Conservation (phyloP, 805 yeast species). For the Pichia paraexigua region DNA sequence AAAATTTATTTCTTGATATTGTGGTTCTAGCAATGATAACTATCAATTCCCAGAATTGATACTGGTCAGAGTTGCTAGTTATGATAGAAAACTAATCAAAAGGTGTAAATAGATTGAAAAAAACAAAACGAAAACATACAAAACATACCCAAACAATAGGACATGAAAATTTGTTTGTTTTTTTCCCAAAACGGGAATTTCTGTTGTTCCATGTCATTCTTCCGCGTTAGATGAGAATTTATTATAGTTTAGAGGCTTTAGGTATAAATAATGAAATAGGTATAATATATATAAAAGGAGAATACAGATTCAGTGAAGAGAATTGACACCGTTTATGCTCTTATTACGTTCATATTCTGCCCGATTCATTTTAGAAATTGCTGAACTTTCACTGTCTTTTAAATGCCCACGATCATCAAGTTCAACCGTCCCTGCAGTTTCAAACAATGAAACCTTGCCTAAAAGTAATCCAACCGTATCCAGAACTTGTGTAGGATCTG, state of each 20-base stretch:
- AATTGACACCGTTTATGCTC: slow-evolving; percentile 54
- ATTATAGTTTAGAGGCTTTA: too few species aligned
- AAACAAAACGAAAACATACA: not conserved
- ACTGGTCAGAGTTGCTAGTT: not conserved
- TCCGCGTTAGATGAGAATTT: not conserved
- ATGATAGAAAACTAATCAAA: too few species aligned
- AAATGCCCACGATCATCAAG: slow-evolving; percentile 75
- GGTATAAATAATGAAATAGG: not conserved
- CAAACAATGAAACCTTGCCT: slow-evolving; percentile 73
- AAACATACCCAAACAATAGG: not conserved
- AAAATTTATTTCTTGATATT: not conserved
- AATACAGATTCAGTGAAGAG: not conserved
- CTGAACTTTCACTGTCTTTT: slow-evolving; percentile 37
- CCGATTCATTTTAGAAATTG: slow-evolving; percentile 27
- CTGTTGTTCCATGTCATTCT: not conserved
- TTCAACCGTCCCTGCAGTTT: slow-evolving; percentile 68
- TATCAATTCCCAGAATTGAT: not conserved
- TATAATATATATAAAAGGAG: slow-evolving; percentile 25
- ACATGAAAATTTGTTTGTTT: not conserved
- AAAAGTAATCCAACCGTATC: slow-evolving; percentile 75
- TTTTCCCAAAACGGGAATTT: not conserved
- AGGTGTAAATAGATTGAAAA: not conserved
- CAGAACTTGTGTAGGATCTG: slow-evolving; percentile 76
- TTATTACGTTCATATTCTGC: slow-evolving; percentile 93
- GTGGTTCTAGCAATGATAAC: not conserved